Base-by-base conservation (phyloP, 192 early-diverging fungal genomes). In the Coemansia sp. region DNA sequence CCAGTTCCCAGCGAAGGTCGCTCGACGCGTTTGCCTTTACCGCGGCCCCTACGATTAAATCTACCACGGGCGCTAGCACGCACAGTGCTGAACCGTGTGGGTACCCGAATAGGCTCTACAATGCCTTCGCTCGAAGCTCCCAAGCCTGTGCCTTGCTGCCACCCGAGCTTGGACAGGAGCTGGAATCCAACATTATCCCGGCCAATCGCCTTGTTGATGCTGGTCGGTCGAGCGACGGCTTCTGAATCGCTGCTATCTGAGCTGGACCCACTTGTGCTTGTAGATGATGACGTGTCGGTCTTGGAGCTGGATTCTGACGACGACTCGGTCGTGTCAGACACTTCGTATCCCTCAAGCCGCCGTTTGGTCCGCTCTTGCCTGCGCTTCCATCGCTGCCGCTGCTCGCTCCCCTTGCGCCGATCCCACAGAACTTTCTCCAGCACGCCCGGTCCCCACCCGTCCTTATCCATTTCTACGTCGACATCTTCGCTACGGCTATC, bases 141-240 rank as follows among this genome's bases (percentile, higher is more conserved):
- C 58, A 77, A 50, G 0, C 75, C 75, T 50, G 71, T 60, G 14
- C 75, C 75, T 38, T 77, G 38, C 54, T 66, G 68, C 75, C 75
- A 77, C 14, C 75, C 75, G 30, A 77, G 68, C 45, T 77, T 77
- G 8, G 60, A 42, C 27, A 77, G 42, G 23, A 77, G 54, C 57
- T 65, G 57, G 47, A 77, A 77, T n/a, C 75, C 75, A 1, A 71
- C 42, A 29, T 77, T 77, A 21, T 66, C 67, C 50, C 68, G 71
- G 1, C 75, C 75, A 46, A 77, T 58, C 14, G 75, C 75, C 54
- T 25, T 58, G 53, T 71, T 67, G 23, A 71, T 57, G 48, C 24
- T 52, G 6, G 70, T 43, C 1, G 69, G 62, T 6, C 27, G 53
- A 2, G 31, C 55, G 23, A 27, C 18, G 0, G 21, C 11, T 4